A percentile compares a stretch with the other conserved stretches of the same genome.
Conservation (phyloP, 2,329 filamentous ascomycete species). For the Grosmannia huntii region DNA sequence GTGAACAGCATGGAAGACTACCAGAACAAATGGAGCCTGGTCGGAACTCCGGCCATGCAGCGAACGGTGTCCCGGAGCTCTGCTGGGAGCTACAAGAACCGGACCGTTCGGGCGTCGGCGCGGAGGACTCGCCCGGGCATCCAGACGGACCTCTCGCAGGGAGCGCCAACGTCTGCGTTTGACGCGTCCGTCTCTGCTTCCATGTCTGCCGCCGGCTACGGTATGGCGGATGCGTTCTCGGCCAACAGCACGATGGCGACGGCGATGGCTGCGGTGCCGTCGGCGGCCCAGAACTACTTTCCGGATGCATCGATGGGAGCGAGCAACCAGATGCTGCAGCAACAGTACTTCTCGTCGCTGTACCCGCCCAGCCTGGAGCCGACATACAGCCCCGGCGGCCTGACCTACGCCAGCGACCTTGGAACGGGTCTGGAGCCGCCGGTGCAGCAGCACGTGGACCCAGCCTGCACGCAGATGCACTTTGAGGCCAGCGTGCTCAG, state of each 20-base stretch:
- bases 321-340: slow-evolving; percentile 28
- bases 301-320: slow-evolving; percentile 23
- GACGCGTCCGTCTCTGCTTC: slow-evolving; percentile 18
- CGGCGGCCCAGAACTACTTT: slow-evolving; percentile 16
- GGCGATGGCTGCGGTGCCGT: slow-evolving; percentile 2
- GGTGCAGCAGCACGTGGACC: slow-evolving; percentile 35
- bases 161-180: slow-evolving; percentile 22
- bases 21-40: slow-evolving; percentile 28
- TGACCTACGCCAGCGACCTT: slow-evolving; percentile 29
- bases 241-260: not conserved
- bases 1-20: slow-evolving; percentile 1
- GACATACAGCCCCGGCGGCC: slow-evolving; percentile 33
- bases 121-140: slow-evolving; percentile 30
- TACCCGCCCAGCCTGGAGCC: slow-evolving; percentile 34
- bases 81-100: slow-evolving; percentile 30
- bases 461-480: slow-evolving; percentile 29
- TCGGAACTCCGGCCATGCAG: slow-evolving; percentile 31
- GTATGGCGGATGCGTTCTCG: slow-evolving; percentile 31
- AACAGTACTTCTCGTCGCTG: slow-evolving; percentile 35
- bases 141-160: slow-evolving; percentile 34
- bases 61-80: slow-evolving; percentile 31
- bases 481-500: slow-evolving; percentile 36
- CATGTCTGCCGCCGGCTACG: slow-evolving; percentile 21
- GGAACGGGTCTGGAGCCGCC: slow-evolving; percentile 22
- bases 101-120: slow-evolving; percentile 27